Conservation (phyloP, 441 rosid species). For the Codiaeum variegatum region DNA sequence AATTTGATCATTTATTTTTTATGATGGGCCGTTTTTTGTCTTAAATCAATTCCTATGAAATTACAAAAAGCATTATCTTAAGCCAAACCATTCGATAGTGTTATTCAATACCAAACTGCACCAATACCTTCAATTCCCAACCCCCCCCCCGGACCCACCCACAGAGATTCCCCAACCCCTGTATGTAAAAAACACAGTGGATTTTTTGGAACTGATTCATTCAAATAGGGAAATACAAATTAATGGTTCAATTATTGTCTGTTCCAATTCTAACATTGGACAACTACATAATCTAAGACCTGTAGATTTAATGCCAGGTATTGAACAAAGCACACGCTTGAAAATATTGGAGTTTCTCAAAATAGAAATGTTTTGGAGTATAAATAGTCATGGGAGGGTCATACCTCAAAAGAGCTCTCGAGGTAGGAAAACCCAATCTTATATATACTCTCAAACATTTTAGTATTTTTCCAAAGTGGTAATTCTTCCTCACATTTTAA, state of each 20-base stretch:
- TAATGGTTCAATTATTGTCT: background rate
- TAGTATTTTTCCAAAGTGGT: too few relatives aligned
- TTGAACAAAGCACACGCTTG: background rate
- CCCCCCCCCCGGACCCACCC: background rate
- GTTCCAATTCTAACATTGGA: background rate
- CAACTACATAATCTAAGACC: background rate
- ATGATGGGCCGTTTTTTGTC: too few relatives aligned
- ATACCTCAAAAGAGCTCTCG: too few relatives aligned
- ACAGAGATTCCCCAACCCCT: background rate
- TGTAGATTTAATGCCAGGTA: background rate
- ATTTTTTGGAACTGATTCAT: background rate
- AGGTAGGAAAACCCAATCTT: too few relatives aligned
- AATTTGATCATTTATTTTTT: background rate
- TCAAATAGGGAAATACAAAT: background rate
- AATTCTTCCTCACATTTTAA: too few relatives aligned
- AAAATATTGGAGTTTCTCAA: background rate
- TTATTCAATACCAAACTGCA: background rate
- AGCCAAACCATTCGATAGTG: background rate
- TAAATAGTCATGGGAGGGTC: too few relatives aligned
- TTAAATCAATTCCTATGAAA: background rate
- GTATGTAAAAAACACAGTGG: background rate
- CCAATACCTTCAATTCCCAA: too few relatives aligned
- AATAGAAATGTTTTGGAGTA: too few relatives aligned
- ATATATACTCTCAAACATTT: too few relatives aligned
- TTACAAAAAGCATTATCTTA: too few relatives aligned